phyloP scores from a whole-genome alignment of 495 filamentous ascomycete genomes.

The Rhypophila decipiens region DNA sequence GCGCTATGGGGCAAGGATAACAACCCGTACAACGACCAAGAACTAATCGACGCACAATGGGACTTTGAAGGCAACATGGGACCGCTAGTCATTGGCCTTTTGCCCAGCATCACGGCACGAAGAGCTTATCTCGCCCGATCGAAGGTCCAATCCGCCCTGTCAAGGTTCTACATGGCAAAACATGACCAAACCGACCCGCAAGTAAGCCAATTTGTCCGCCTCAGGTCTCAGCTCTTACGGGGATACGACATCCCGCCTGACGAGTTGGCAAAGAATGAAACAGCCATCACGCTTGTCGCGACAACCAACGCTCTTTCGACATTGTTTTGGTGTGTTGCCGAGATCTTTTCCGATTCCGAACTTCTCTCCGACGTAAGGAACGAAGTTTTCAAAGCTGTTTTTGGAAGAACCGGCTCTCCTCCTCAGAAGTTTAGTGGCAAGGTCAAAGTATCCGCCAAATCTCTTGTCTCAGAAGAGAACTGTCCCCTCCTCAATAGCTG shows the following conservation, averaged over 20 bases:
- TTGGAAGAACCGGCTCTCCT: too few species aligned
- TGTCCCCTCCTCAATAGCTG: slow-evolving; percentile 14
- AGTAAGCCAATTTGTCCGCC: slow-evolving; percentile 3
- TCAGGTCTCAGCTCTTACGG: slow-evolving; percentile 2
- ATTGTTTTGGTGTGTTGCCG: slow-evolving; percentile 11
- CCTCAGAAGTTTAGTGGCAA: slow-evolving; percentile 3
- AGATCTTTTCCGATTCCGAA: slow-evolving; percentile 7
- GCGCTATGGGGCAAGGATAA: slow-evolving; percentile 25
- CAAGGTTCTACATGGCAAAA: slow-evolving; percentile 3
- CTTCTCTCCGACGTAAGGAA: slow-evolving; percentile 9
- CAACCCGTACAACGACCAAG: slow-evolving; percentile 15
- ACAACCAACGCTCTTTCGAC: slow-evolving; percentile 17
- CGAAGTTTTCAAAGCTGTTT: too few species aligned
- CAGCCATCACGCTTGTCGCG: slow-evolving; percentile 8
- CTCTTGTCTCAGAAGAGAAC: slow-evolving; percentile 3
- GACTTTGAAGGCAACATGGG: slow-evolving; percentile 24
- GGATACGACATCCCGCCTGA: slow-evolving; percentile 1
- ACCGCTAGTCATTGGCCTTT: slow-evolving; percentile 16
- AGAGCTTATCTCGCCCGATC: slow-evolving; percentile 20
- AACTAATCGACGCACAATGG: slow-evolving; percentile 14
- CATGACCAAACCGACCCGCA: slow-evolving; percentile 2
- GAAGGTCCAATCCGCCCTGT: slow-evolving; percentile 9
- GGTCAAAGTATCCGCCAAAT: background rate
- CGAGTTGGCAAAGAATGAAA: slow-evolving; percentile 10
- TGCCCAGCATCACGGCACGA: slow-evolving; percentile 24